Percentiles rank a stretch among this genome's conserved stretches.
Conservation (phyloP, 768 basidiomycete genomes). For the Fomitopsis pulvina region DNA sequence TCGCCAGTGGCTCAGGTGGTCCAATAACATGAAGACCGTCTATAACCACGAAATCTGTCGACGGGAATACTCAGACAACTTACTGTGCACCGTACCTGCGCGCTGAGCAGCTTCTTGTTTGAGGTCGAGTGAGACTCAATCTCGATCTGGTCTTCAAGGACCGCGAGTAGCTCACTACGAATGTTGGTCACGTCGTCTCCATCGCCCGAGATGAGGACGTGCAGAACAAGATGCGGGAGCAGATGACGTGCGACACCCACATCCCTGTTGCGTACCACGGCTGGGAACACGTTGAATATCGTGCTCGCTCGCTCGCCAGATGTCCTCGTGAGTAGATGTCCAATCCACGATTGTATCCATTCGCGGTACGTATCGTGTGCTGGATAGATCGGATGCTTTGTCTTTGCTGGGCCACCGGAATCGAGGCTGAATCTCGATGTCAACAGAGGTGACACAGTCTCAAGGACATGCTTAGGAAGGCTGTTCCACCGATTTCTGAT, state of each 20-base stretch:
- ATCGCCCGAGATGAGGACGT: constrained; percentile 71
- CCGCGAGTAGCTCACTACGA: constrained; percentile 66
- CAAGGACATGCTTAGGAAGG: constrained; percentile 77
- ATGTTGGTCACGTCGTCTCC: constrained; percentile 59
- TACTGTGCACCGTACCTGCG: constrained; percentile 57
- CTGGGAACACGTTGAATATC: constrained; percentile 76
- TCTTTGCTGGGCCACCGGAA: constrained; percentile 24
- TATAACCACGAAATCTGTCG: constrained; percentile 23
- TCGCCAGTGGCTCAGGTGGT: constrained; percentile 90
- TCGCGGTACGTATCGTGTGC: constrained; percentile 80
- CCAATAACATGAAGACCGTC: constrained; percentile 92
- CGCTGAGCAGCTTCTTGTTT: constrained; percentile 85
- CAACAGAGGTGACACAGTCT: constrained; percentile 81
- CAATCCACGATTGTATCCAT: constrained; percentile 91
- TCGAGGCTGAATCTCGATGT: constrained; percentile 50
- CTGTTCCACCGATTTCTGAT: constrained; percentile 72
- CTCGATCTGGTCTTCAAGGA: constrained; percentile 84
- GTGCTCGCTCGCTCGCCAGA: constrained; percentile 49
- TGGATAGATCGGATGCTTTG: constrained; percentile 74
- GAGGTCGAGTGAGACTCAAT: constrained; percentile 46
- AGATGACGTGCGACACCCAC: constrained; percentile 91
- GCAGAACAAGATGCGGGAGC: constrained; percentile 86
- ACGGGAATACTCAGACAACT: background rate
- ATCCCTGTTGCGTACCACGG: constrained; percentile 79
- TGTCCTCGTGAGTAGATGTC: constrained; percentile 65